A percentile compares a stretch with the other conserved stretches of the same genome.
Evolutionary conservation across 495 filamentous ascomycete genomes (phyloP).

Genomic region (Geopyxis carbonaria): DNA sequence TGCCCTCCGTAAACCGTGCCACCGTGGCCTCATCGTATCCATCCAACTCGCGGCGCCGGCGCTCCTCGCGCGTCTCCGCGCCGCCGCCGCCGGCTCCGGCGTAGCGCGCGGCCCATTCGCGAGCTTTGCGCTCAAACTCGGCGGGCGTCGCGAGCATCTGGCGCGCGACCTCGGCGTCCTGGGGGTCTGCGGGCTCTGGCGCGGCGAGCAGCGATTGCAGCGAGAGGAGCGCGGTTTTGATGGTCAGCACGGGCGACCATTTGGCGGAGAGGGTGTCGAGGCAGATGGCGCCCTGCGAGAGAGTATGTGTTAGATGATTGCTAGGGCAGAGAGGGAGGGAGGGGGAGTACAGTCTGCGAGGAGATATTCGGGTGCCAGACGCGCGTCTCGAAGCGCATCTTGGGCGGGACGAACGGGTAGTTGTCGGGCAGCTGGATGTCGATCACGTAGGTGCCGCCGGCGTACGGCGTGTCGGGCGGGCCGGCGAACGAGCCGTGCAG

Average conservation of each 20-base stretch:
- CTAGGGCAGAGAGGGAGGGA: neutral
- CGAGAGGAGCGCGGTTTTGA: constrained; percentile 86
- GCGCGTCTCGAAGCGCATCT: constrained; percentile 86
- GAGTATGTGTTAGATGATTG: neutral
- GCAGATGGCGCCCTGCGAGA: constrained; percentile 91
- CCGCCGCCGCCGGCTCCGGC: constrained; percentile 41
- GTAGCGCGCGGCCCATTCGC: constrained; percentile 76
- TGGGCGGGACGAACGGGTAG: constrained; percentile 84
- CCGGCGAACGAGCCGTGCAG: constrained; percentile 70
- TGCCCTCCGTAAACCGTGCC: constrained; percentile 72
- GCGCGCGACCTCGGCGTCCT: constrained; percentile 86
- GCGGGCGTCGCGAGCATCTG: constrained; percentile 70
- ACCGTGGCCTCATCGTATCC: constrained; percentile 79
- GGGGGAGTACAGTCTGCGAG: constrained; percentile 65
- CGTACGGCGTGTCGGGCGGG: constrained; percentile 85
- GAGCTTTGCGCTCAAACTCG: constrained; percentile 64
- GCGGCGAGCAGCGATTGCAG: constrained; percentile 83
- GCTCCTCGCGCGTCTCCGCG: neutral
- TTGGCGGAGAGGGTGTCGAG: constrained; percentile 77
- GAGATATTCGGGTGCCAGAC: constrained; percentile 98
- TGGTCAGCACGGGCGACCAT: constrained; percentile 90
- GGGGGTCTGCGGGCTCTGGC: constrained; percentile 90
- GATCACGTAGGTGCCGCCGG: constrained; percentile 66
- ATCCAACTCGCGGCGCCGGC: constrained; percentile 44
- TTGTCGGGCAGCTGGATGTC: constrained; percentile 76